These are phyloP conservation scores for Penicillium desertorum DNA, from an alignment of 495 filamentous ascomycete species.

Conservation along the genomic window DNA sequence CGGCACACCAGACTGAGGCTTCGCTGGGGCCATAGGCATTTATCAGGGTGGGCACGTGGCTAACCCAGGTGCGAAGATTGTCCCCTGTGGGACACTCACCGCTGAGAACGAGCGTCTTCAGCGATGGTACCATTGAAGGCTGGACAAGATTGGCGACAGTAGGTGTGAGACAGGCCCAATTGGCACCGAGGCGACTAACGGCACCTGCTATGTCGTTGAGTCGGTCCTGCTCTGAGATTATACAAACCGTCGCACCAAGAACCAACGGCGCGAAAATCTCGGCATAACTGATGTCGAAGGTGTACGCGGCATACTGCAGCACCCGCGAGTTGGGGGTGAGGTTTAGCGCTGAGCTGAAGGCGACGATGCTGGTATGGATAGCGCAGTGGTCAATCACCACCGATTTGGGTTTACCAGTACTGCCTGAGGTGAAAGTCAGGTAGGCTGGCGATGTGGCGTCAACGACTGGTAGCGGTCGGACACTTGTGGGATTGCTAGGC, in stretches of 20 bases:
- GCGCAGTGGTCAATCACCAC: slow-evolving; percentile 46
- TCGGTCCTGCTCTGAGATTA: slow-evolving; percentile 28
- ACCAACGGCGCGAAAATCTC: slow-evolving; percentile 42
- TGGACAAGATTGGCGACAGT: too few species aligned
- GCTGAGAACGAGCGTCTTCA: slow-evolving; percentile 42
- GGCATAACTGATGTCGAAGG: slow-evolving; percentile 40
- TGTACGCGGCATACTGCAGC: slow-evolving; percentile 44
- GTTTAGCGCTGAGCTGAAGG: slow-evolving; percentile 18
- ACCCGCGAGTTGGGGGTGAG: slow-evolving; percentile 33
- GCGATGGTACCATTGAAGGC: too few species aligned
- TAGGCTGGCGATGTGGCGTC: slow-evolving; percentile 6
- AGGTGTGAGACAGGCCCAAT: too few species aligned
- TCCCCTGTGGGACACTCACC: slow-evolving; percentile 15
- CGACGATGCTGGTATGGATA: slow-evolving; percentile 27
- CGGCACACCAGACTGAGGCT: slow-evolving; percentile 19
- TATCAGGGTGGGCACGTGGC: slow-evolving; percentile 26
- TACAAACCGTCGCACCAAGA: slow-evolving; percentile 36
- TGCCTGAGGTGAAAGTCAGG: slow-evolving; percentile 41
- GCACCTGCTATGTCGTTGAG: slow-evolving; percentile 17
- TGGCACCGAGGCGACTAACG: too few species aligned
- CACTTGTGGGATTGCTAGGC: not conserved
- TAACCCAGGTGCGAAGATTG: slow-evolving; percentile 6
- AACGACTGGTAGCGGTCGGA: not conserved
- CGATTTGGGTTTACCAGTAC: slow-evolving; percentile 42
- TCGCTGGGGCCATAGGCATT: slow-evolving; percentile 55